These are phyloP conservation scores for Termitomyces titanicus DNA, from an alignment of 768 basidiomycete genomes.

Conservation along the genomic window DNA sequence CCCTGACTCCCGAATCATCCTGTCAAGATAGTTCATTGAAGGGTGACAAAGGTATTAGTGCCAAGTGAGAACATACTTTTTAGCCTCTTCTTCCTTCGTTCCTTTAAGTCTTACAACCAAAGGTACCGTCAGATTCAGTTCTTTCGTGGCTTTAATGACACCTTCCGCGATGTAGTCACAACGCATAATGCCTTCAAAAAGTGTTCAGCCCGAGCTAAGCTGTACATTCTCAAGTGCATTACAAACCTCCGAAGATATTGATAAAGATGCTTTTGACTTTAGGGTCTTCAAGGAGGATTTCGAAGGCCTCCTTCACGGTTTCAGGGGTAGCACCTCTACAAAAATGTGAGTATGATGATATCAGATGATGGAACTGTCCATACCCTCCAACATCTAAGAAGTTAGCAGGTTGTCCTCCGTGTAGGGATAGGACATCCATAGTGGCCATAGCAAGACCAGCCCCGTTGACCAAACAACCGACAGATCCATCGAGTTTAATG, in stretches of 20 bases:
- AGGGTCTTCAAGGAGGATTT: slow-evolving; percentile 85
- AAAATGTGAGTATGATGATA: slow-evolving; percentile 3
- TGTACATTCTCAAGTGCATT: neutral
- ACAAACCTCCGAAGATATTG: slow-evolving; percentile 88
- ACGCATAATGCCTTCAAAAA: slow-evolving; percentile 82
- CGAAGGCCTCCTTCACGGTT: slow-evolving; percentile 99
- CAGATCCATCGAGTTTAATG: slow-evolving; percentile 96
- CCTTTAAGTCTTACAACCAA: slow-evolving; percentile 94
- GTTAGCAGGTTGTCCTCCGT: slow-evolving; percentile 96
- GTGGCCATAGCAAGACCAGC: slow-evolving; percentile 99
- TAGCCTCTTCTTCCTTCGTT: slow-evolving; percentile 94
- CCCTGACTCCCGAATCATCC: slow-evolving; percentile 91
- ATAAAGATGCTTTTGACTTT: slow-evolving; percentile 99
- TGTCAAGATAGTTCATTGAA: slow-evolving; percentile 29
- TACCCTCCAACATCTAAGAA: slow-evolving; percentile 98
- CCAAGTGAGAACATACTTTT: slow-evolving; percentile 58
- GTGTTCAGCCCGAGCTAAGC: neutral
- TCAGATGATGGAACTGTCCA: slow-evolving; percentile 10
- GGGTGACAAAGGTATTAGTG: neutral
- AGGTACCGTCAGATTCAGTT: slow-evolving; percentile 80
- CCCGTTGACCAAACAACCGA: slow-evolving; percentile 98
- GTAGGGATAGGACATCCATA: slow-evolving; percentile 97
- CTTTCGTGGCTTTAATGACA: slow-evolving; percentile 96
- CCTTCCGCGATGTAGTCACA: slow-evolving; percentile 98
- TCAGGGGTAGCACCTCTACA: slow-evolving; percentile 94